Conservation (phyloP, 2,329 filamentous ascomycete genomes). For the Plenodomus tracheiphilus region DNA sequence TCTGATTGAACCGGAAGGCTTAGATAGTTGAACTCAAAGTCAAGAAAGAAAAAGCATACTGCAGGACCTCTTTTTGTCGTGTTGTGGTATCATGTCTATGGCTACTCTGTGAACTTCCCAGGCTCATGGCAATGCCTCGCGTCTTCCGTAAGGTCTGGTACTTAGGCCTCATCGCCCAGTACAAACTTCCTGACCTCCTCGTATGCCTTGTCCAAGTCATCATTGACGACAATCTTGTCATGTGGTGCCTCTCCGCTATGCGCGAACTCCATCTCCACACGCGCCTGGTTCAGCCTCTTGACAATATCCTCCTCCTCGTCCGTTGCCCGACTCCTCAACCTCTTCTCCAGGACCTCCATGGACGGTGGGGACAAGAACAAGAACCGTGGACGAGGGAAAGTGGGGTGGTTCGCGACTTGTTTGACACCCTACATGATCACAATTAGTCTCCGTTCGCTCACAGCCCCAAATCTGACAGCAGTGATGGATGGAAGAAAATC, state of each 20-base stretch:
- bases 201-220: conserved; percentile 56
- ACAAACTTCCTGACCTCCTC: conserved; percentile 56
- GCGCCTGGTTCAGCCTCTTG: conserved; percentile 52
- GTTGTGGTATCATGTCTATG: conserved; percentile 12
- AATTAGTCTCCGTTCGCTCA: no score
- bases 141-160: not conserved
- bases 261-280: conserved; percentile 49
- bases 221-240: conserved; percentile 57
- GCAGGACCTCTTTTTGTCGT: not conserved
- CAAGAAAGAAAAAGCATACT: not conserved
- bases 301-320: conserved; percentile 55
- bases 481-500: no score
- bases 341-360: conserved; percentile 70
- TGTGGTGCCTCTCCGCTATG: conserved; percentile 49
- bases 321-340: conserved; percentile 50
- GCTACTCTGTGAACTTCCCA: no score
- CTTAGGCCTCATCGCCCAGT: conserved; percentile 43
- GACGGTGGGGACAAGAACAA: conserved; percentile 84
- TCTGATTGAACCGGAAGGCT: conserved; percentile 48
- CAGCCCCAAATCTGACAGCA: no score
- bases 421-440: conserved; percentile 73
- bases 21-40: conserved; percentile 25
- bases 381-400: conserved; percentile 71
- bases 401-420: conserved; percentile 76
- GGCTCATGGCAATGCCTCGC: no score